A percentile compares a stretch with the other conserved stretches of the same genome.
These are phyloP conservation scores for Poa annua DNA, from an alignment of 176 grass and related monocot genomes.

Conservation along the genomic window DNA sequence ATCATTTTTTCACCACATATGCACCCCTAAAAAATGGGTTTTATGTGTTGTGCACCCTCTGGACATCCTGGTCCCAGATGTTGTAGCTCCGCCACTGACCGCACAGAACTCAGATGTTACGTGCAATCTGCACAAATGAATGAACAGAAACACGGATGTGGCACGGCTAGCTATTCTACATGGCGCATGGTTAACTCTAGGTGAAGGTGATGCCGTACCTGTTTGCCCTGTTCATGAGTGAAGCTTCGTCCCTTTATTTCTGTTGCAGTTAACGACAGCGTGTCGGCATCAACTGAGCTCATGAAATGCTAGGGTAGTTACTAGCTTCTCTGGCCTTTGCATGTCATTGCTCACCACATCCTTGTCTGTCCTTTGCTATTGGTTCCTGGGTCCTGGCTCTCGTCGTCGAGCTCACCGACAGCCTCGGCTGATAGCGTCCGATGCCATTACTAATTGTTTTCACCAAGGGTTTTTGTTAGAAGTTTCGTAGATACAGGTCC, in stretches of 20 bases:
- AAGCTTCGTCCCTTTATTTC: slow-evolving; percentile 11
- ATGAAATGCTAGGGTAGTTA: not conserved
- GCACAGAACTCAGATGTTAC: not conserved
- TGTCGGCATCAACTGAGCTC: not conserved
- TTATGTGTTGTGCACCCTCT: no score
- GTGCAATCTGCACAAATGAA: not conserved
- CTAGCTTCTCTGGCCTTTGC: not conserved
- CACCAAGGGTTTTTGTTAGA: not conserved
- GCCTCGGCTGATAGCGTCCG: no score
- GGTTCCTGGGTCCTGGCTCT: slow-evolving; percentile 4
- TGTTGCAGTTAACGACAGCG: not conserved
- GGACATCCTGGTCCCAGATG: no score
- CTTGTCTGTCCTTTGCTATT: not conserved
- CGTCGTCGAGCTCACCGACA: slow-evolving; percentile 45
- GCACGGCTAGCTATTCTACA: no score
- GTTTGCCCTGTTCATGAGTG: not conserved
- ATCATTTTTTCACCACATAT: no score
- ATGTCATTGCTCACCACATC: slow-evolving; percentile 36
- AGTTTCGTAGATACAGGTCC: no score
- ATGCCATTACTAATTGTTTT: not conserved
- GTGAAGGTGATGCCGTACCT: not conserved
- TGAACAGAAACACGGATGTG: no score
- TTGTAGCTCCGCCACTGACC: no score
- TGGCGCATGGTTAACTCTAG: not conserved
- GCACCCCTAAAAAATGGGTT: no score